phyloP scores from a whole-genome alignment of 2,329 filamentous ascomycete genomes.

The Pseudogymnoascus sp. region DNA sequence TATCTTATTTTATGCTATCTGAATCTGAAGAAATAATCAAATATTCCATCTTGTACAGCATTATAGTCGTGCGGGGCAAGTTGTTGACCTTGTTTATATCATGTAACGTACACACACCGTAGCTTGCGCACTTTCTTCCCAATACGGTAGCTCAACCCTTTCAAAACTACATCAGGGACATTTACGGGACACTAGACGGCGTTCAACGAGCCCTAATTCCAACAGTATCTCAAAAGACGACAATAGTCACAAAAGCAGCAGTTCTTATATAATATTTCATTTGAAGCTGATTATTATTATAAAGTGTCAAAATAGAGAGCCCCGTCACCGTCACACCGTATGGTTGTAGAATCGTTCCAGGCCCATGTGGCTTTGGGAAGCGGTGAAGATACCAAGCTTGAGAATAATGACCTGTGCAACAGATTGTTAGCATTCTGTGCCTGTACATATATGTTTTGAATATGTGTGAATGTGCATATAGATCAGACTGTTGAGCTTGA shows the following conservation, averaged over 20 bases:
- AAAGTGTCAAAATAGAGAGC: background rate
- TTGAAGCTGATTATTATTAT: background rate
- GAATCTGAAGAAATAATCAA: background rate
- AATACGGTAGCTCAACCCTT: background rate
- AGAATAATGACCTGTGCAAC: background rate
- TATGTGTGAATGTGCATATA: constrained; percentile 1
- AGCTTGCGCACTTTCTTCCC: background rate
- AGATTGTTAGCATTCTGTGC: constrained; percentile 4
- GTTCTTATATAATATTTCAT: background rate
- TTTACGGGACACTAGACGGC: background rate
- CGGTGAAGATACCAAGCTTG: background rate
- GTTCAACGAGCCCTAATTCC: background rate
- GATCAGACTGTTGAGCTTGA: constrained; percentile 60
- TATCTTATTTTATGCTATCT: background rate
- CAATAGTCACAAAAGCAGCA: background rate
- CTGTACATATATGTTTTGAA: background rate
- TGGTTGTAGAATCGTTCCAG: background rate
- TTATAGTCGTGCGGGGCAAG: background rate
- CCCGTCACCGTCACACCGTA: background rate
- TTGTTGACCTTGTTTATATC: constrained; percentile 3
- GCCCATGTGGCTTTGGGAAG: background rate
- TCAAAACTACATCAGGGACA: background rate
- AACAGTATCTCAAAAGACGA: background rate
- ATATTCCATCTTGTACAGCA: background rate
- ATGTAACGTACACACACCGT: background rate